These are phyloP conservation scores for Mucor circinelloides DNA, from an alignment of 371 early-diverging fungal genomes.

Conservation along the genomic window DNA sequence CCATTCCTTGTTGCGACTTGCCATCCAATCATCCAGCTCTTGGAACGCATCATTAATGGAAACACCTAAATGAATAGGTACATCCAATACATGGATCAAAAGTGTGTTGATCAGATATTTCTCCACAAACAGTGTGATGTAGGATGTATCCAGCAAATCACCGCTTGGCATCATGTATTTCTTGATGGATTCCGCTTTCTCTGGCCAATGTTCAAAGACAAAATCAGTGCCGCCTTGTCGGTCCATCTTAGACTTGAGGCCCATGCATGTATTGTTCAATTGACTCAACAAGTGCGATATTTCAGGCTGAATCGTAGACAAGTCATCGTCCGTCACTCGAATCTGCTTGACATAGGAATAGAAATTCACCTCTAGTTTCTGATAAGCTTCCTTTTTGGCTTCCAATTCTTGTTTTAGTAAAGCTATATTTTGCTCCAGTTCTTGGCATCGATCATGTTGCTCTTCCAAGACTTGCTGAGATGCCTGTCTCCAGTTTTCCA, in stretches of 20 bases:
- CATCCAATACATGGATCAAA: conserved; percentile 28
- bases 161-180: conserved; percentile 16
- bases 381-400: conserved; percentile 39
- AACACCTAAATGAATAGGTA: conserved; percentile 47
- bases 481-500: conserved; percentile 17
- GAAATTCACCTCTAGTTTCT: conserved; percentile 42
- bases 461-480: conserved; percentile 25
- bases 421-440: conserved; percentile 25
- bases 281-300: conserved; percentile 40
- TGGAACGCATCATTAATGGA: conserved; percentile 42
- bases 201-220: conserved; percentile 14
- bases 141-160: conserved; percentile 34
- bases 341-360: conserved; percentile 44
- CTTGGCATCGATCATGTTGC: conserved; percentile 19
- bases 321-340: conserved; percentile 54
- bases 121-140: conserved; percentile 45
- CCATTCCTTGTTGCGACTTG: conserved; percentile 38
- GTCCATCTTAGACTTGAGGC: conserved; percentile 40
- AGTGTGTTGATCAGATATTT: conserved; percentile 38
- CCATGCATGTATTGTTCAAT: conserved; percentile 49
- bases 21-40: conserved; percentile 41
- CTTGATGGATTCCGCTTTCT: conserved; percentile 17
- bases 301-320: conserved; percentile 52
- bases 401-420: conserved; percentile 29
- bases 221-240: conserved; percentile 35